These are phyloP conservation scores for Ulota crispa DNA, from an alignment of 225 moss, liverwort and hornwort genomes.

Conservation along the genomic window DNA sequence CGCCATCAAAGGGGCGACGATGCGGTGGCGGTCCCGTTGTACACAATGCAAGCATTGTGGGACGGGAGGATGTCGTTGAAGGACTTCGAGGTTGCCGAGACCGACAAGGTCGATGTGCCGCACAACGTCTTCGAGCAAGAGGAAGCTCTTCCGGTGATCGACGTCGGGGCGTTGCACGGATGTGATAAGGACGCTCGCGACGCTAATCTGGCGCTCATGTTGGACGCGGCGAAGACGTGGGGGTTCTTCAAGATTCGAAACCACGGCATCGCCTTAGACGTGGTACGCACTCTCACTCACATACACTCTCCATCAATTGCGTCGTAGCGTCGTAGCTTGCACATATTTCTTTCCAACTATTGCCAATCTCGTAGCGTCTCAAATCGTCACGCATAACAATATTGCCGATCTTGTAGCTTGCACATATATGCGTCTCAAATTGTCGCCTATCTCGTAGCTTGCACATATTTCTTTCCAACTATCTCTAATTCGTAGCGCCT, in stretches of 20 bases:
- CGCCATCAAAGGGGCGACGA: not conserved
- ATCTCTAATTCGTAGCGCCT: too few relatives aligned
- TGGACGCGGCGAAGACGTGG: constrained; percentile 38
- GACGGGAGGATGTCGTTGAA: constrained; percentile 19
- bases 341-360: too few relatives aligned
- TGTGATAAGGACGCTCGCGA: constrained; percentile 17
- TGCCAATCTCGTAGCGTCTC: too few relatives aligned
- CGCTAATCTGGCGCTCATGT: constrained; percentile 29
- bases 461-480: too few relatives aligned
- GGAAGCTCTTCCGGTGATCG: constrained; percentile 26
- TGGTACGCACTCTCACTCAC: constrained; percentile 20
- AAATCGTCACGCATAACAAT: too few relatives aligned
- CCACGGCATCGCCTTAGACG: constrained; percentile 45
- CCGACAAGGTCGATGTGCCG: not conserved
- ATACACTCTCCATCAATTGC: not conserved
- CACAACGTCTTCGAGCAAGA: constrained; percentile 25
- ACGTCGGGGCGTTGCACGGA: constrained; percentile 19
- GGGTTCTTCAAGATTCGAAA: constrained; percentile 60
- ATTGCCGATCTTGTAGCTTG: too few relatives aligned
- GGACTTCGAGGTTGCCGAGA: constrained; percentile 9
- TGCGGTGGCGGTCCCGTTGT: not conserved
- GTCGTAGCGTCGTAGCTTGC: too few relatives aligned
- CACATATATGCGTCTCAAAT: too few relatives aligned
- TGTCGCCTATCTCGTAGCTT: too few relatives aligned
- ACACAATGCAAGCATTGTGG: constrained; percentile 30